phyloP scores from a whole-genome alignment of 2,329 filamentous ascomycete genomes.

The Biscogniauxia mediterranea region DNA sequence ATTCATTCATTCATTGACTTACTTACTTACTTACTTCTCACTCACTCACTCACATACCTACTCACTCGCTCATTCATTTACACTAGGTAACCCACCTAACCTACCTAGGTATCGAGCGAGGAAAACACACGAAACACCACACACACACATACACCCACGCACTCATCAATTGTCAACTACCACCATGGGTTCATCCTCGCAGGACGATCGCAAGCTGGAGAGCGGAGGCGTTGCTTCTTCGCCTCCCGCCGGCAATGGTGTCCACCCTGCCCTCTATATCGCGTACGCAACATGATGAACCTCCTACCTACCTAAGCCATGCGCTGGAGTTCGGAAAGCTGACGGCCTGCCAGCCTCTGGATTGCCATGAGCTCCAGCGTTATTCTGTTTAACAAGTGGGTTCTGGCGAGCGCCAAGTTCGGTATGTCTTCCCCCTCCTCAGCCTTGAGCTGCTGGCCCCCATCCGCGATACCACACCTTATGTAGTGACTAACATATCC shows the following conservation, averaged over 20 bases:
- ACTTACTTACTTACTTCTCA: too few species aligned
- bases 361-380: conserved; percentile 82
- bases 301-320: too few species aligned
- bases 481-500: conserved; percentile 12
- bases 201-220: conserved; percentile 27
- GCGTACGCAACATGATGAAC: conserved; percentile 16
- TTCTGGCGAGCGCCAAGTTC: conserved; percentile 73
- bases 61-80: too few species aligned
- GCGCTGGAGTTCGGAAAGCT: conserved; percentile 2
- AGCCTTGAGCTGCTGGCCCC: conserved; percentile 3
- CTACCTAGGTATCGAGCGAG: too few species aligned
- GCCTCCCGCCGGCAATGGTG: conserved; percentile 13
- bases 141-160: background rate
- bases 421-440: conserved; percentile 50
- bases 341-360: conserved; percentile 56
- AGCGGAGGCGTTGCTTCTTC: conserved; percentile 18
- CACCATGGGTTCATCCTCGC: background rate
- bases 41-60: too few species aligned
- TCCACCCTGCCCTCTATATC: conserved; percentile 28
- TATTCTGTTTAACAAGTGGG: conserved; percentile 93
- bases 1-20: background rate
- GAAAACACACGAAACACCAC: too few species aligned
- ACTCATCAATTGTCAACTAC: background rate
- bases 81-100: too few species aligned
- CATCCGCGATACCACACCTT: background rate